A percentile compares a stretch with the other conserved stretches of the same genome.
These are phyloP conservation scores for Mitragyna speciosa DNA, from an alignment of 257 asterid species.

Conservation along the genomic window DNA sequence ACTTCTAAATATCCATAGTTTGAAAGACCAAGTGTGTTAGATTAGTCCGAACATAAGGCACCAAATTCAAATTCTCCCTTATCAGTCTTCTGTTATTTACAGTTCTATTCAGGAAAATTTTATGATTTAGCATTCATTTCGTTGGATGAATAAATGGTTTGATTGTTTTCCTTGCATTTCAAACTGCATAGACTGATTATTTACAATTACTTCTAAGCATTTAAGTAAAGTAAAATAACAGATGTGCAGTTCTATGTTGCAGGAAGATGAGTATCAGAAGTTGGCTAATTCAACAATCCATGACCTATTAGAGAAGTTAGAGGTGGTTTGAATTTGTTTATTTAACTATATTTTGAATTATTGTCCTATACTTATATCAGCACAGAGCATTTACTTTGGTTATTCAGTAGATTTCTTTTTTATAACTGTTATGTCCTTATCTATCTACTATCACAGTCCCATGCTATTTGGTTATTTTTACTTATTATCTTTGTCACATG, in stretches of 20 bases:
- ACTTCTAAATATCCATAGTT: too few species aligned
- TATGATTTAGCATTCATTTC: too few species aligned
- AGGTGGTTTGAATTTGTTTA: slow-evolving; percentile 35
- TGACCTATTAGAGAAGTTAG: slow-evolving; percentile 74
- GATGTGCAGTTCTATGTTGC: slow-evolving; percentile 55
- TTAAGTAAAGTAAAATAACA: too few species aligned
- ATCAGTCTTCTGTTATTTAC: too few species aligned
- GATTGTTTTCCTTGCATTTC: too few species aligned
- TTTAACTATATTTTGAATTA: not conserved
- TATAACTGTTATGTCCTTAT: not conserved
- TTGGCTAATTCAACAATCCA: slow-evolving; percentile 82
- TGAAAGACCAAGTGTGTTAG: too few species aligned
- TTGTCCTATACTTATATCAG: not conserved
- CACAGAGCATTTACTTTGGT: not conserved
- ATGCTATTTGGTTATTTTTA: slow-evolving; percentile 1
- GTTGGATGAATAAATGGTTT: too few species aligned
- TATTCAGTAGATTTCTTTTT: not conserved
- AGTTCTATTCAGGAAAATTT: too few species aligned
- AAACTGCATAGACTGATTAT: too few species aligned
- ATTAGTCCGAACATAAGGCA: too few species aligned
- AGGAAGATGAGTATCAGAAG: slow-evolving; percentile 75
- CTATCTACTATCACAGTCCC: not conserved
- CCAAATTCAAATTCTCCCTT: too few species aligned
- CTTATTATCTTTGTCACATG: slow-evolving; percentile 9
- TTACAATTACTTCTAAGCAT: too few species aligned